These are phyloP conservation scores for Bauhinia variegata DNA, from an alignment of 306 rosid genomes.

Conservation along the genomic window DNA sequence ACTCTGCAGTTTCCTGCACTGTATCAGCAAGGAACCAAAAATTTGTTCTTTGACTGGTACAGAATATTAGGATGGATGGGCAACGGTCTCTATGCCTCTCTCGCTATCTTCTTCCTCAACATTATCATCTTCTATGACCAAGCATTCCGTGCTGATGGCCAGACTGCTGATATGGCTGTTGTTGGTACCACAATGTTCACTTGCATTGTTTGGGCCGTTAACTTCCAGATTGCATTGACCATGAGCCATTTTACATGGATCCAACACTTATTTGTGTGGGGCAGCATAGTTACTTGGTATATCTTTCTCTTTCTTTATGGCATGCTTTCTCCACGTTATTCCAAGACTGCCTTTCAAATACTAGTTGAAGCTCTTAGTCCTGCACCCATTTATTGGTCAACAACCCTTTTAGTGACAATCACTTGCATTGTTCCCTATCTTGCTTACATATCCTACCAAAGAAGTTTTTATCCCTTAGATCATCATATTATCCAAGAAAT, in stretches of 20 bases:
- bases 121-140: conserved; percentile 73
- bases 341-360: conserved; percentile 66
- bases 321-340: conserved; percentile 54
- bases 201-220: conserved; percentile 91
- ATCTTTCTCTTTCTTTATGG: conserved; percentile 79
- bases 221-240: conserved; percentile 91
- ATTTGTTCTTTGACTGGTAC: conserved; percentile 92
- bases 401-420: conserved; percentile 72
- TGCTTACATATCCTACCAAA: conserved; percentile 77
- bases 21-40: conserved; percentile 93
- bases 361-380: conserved; percentile 82
- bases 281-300: conserved; percentile 87
- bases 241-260: conserved; percentile 99
- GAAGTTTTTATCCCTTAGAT: conserved; percentile 90
- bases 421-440: conserved; percentile 88
- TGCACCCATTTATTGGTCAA: conserved; percentile 78
- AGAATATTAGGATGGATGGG: conserved; percentile 98
- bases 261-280: conserved; percentile 92
- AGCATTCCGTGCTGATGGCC: conserved; percentile 79
- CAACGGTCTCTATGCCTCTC: conserved; percentile 81
- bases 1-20: conserved; percentile 85
- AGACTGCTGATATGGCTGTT: conserved; percentile 80
- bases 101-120: conserved; percentile 73
- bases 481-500: conserved; percentile 89
- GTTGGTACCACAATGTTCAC: conserved; percentile 97